A percentile compares a stretch with the other conserved stretches of the same genome.
These are phyloP conservation scores for Hyphopichia burtonii DNA, from an alignment of 1,139 yeast species.

Conservation along the genomic window DNA sequence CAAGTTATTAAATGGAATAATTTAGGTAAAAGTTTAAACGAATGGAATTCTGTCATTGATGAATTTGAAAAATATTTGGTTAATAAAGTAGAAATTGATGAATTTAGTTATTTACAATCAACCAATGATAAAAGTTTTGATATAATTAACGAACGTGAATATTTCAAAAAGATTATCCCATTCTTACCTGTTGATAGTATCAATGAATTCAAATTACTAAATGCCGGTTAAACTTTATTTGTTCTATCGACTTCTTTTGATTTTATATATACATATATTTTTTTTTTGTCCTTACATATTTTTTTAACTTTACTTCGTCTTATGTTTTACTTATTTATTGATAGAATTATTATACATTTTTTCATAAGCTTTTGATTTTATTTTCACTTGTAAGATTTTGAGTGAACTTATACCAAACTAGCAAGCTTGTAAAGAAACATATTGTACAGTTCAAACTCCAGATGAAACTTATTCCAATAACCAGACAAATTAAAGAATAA, in stretches of 20 bases:
- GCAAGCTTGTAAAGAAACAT: constrained; percentile 26
- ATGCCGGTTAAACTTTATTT: constrained; percentile 25
- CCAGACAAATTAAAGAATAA: constrained; percentile 46
- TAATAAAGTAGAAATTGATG: constrained; percentile 36
- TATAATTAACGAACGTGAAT: constrained; percentile 23
- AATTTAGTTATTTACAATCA: constrained; percentile 19
- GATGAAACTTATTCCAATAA: constrained; percentile 48
- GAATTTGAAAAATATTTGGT: constrained; percentile 60
- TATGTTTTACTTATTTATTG: background rate
- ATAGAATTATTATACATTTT: constrained; percentile 1
- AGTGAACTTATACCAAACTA: constrained; percentile 1
- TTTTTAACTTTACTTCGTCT: background rate
- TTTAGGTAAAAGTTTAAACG: constrained; percentile 65
- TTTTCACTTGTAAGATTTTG: background rate
- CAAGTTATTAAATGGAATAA: constrained; percentile 21
- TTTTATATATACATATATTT: background rate
- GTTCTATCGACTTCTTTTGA: too few species aligned
- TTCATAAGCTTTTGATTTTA: background rate
- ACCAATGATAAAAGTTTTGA: constrained; percentile 4
- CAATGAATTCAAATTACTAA: constrained; percentile 37
- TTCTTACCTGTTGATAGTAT: constrained; percentile 40
- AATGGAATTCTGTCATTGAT: constrained; percentile 55
- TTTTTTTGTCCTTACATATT: too few species aligned
- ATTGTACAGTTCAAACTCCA: constrained; percentile 43
- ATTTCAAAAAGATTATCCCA: constrained; percentile 40